Conservation (phyloP, 768 basidiomycete genomes). For the Hypholoma sublateritium region DNA sequence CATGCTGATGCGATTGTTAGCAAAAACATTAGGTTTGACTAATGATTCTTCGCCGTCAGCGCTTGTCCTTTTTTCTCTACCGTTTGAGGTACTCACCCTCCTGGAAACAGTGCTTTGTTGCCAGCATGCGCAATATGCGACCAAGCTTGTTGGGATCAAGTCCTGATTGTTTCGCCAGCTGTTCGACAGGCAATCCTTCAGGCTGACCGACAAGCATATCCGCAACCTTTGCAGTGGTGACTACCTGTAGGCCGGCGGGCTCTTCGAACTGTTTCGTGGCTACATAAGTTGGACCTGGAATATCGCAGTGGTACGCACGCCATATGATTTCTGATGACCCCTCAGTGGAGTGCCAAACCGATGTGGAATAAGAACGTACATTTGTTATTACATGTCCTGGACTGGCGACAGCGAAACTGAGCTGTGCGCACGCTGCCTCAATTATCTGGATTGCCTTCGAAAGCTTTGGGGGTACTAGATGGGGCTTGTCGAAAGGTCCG, state of each 20-base stretch:
- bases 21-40: slow-evolving; percentile 37
- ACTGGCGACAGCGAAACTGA: slow-evolving; percentile 22
- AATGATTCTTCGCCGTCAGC: not conserved
- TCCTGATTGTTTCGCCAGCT: slow-evolving; percentile 23
- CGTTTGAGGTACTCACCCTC: slow-evolving; percentile 27
- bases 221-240: slow-evolving; percentile 28
- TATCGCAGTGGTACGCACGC: not conserved
- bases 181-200: slow-evolving; percentile 30
- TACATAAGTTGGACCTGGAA: not conserved
- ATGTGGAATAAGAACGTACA: slow-evolving; percentile 13
- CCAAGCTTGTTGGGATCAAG: slow-evolving; percentile 32
- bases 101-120: slow-evolving; percentile 35
- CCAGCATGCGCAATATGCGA: slow-evolving; percentile 32
- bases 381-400: slow-evolving; percentile 27
- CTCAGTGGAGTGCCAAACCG: not conserved
- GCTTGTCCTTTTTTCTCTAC: not conserved
- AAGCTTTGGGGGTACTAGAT: slow-evolving; percentile 12
- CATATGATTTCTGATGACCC: slow-evolving; percentile 4
- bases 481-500: slow-evolving; percentile 31
- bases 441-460: slow-evolving; percentile 24
- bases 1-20: slow-evolving; percentile 41
- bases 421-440: slow-evolving; percentile 28
- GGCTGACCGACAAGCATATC: slow-evolving; percentile 32
- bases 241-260: slow-evolving; percentile 30
- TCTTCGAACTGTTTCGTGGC: slow-evolving; percentile 19